Evolutionary conservation across 805 yeast genomes (phyloP), one percentile per base, ranked within the genome.

Genomic region (Candida anglica): DNA sequence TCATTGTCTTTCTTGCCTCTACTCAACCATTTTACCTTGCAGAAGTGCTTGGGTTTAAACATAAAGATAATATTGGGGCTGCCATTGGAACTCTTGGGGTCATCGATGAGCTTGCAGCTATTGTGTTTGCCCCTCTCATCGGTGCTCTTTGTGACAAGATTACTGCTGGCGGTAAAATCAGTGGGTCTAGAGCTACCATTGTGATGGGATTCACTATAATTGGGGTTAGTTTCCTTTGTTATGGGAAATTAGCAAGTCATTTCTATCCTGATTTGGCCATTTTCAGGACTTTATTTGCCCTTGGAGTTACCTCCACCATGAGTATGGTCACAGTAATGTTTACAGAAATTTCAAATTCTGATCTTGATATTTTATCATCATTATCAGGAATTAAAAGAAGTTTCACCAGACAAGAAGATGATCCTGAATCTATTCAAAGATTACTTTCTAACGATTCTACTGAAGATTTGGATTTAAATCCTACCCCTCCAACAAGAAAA

Each of bases 131-230:
- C 9, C 88, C 89, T 0, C 53, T 80, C 15, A 57, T 80, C 41
- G 91, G 89, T 3, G 73, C 81, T 0, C 46, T 77, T 18, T 69
- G 77, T 42, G 89, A 82, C 47, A 69, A 71, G 43, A 54, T 79
- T 32, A 44, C 37, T 5, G n/a, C n/a, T n/a, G 20, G 33, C 27
- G 48, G 44, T 5, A 30, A 30, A 3, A 35, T 57, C 7, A 50
- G 60, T 23, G 87, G 87, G 4, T 63, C 86, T 2, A 68, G 79
- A 36, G 56, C 74, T 16, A 66, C 79, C 18, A 71, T 71, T 28
- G 53, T 67, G 9, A 39, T 50, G 3, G 79, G 86, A 9, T 69
- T 79, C 28, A 25, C 63, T n/a, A 42, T 71, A 9, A 48, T 74
- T 21, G 78, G 78, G 6, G 13, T 64, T 3, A 60, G 77, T 20